These are phyloP conservation scores for Hypoxylon lienhwacheense DNA, from an alignment of 495 filamentous ascomycete genomes.

Conservation along the genomic window DNA sequence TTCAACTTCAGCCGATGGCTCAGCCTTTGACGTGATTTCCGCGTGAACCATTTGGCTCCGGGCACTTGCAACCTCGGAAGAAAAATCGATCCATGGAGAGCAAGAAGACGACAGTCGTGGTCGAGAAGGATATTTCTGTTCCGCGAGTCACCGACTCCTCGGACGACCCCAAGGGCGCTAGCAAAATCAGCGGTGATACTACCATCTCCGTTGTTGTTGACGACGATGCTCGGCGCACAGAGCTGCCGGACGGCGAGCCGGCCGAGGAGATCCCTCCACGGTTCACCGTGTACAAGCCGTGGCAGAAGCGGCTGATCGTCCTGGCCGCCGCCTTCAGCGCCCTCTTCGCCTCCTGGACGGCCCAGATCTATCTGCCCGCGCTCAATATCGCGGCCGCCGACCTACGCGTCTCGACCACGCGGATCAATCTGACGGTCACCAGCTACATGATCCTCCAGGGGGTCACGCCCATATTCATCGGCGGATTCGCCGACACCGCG, in stretches of 20 bases:
- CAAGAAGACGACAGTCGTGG: constrained; percentile 17
- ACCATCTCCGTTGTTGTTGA: constrained; percentile 12
- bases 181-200: constrained; percentile 11
- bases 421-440: constrained; percentile 66
- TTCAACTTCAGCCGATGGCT: constrained; percentile 15
- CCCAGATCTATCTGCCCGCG: constrained; percentile 71
- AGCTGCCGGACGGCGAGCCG: constrained; percentile 28
- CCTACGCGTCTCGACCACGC: constrained; percentile 51
- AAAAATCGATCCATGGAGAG: constrained; percentile 18
- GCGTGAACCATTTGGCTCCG: constrained; percentile 10
- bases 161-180: constrained; percentile 1
- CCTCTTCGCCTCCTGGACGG: constrained; percentile 70
- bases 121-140: constrained; percentile 25
- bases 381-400: constrained; percentile 57
- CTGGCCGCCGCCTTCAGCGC: constrained; percentile 60
- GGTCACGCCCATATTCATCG: constrained; percentile 59
- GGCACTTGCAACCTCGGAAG: not conserved
- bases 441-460: constrained; percentile 63
- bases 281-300: constrained; percentile 57
- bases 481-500: constrained; percentile 55
- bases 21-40: constrained; percentile 3
- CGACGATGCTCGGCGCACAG: not conserved
- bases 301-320: constrained; percentile 63
- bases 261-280: constrained; percentile 38
- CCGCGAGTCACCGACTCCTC: not conserved